Evolutionary conservation across 495 filamentous ascomycete species (phyloP), one percentile per base, ranked within the genome.

Genomic region (Xylaria longipes): DNA sequence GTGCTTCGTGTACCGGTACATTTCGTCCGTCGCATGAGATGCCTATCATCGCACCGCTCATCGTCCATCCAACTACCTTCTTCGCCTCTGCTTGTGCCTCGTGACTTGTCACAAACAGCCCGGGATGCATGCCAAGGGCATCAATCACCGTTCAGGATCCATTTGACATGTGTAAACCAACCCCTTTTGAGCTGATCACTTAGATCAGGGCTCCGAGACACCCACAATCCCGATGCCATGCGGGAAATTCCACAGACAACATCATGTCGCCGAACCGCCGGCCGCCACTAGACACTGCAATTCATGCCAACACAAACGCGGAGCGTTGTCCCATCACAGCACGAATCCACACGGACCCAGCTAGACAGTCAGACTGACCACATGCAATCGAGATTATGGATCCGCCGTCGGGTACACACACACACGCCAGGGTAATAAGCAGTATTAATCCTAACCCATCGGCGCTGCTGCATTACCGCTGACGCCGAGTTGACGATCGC

Each of bases 391-490:
- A 60, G 22, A 8, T 22, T 27, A 41, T 69, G 37, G 41, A 61
- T 48, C 27, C 52, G 50, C 9, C 29, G 54, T 69, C 56, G 67
- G 67, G 67, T 69, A 69, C 50, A 57, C 56, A 22, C 43, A 17
- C 43, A 20, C 43, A 20, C n/a, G 45, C 33, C 33, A 60, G 57
- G 33, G 57, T 22, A 60, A 60, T 60, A n/a, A 12, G 7, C 20
- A 60, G 27, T 4, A 70, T 54, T 39, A 68, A 52, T 64, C 68
- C 69, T 65, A 71, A 65, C 69, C 69, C 69, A 65, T 60, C 68
- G 41, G 69, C 37, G 45, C 60, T 46, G 69, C 45, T 65, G 69
- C 69, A 71, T 71, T 45, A 52, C 69, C 69, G 69, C 60, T 57
- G 61, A 25, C 52, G 68, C 57, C 46, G 56, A 61, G 68, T 62